Evolutionary conservation across 495 filamentous ascomycete genomes (phyloP).

Genomic region (Hypoxylon rickii): DNA sequence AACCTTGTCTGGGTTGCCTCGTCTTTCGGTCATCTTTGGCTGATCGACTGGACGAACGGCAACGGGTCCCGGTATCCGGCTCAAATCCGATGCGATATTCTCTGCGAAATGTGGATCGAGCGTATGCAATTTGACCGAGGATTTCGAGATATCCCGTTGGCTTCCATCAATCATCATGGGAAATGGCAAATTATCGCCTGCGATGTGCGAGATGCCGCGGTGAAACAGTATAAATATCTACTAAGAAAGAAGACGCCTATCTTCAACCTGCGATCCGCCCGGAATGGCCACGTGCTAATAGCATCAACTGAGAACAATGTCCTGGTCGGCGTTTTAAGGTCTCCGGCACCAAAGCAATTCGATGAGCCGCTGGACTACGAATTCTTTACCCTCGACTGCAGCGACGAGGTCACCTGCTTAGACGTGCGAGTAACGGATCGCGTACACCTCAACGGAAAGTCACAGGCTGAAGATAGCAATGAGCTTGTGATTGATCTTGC

Average conservation of each 20-base stretch:
- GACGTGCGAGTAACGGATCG: constrained; percentile 50
- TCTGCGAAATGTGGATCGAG: constrained; percentile 49
- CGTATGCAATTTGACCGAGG: constrained; percentile 42
- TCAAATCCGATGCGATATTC: constrained; percentile 24
- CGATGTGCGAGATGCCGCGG: constrained; percentile 31
- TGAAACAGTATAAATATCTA: constrained; percentile 34
- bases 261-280: constrained; percentile 38
- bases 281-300: constrained; percentile 23
- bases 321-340: constrained; percentile 31
- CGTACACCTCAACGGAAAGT: constrained; percentile 40
- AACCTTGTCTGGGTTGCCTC: constrained; percentile 73
- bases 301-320: constrained; percentile 31
- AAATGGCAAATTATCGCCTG: constrained; percentile 51
- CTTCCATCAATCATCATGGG: constrained; percentile 38
- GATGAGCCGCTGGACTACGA: constrained; percentile 51
- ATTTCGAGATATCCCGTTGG: constrained; percentile 50
- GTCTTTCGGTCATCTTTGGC: constrained; percentile 64
- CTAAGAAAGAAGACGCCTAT: constrained; percentile 40
- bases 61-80: constrained; percentile 48
- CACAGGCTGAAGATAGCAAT: constrained; percentile 40
- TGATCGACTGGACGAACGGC: constrained; percentile 77
- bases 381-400: constrained; percentile 54
- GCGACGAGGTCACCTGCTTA: constrained; percentile 62
- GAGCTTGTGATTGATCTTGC: constrained; percentile 65
- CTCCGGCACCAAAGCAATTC: constrained; percentile 24